Percentiles rank a stretch among this genome's conserved stretches.
Conservation (phyloP, 2,329 filamentous ascomycete species). For the Colletotrichum sp. region DNA sequence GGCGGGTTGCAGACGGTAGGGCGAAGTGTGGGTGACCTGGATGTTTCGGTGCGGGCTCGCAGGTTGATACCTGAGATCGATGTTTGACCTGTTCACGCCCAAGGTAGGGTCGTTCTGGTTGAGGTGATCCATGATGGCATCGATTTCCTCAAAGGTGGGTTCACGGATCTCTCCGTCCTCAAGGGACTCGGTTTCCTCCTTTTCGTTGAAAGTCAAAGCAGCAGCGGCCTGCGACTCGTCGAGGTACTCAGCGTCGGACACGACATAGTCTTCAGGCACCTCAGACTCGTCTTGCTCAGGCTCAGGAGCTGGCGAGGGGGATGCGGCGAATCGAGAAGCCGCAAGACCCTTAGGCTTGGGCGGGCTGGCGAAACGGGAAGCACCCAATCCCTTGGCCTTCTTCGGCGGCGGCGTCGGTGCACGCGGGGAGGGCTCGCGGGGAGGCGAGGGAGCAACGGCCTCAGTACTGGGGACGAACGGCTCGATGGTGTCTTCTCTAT, state of each 20-base stretch:
- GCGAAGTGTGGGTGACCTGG: constrained; percentile 50
- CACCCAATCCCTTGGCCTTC: constrained; percentile 43
- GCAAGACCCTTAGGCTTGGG: constrained; percentile 47
- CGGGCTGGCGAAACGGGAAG: constrained; percentile 53
- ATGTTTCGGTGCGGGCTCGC: constrained; percentile 44
- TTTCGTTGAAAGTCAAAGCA: not conserved
- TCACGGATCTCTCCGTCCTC: constrained; percentile 36
- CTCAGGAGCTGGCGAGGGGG: constrained; percentile 40
- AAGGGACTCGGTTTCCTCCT: constrained; percentile 30
- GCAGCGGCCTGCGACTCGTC: not conserved
- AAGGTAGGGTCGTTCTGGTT: constrained; percentile 75
- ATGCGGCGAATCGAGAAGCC: constrained; percentile 49
- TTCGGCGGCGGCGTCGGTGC: constrained; percentile 19
- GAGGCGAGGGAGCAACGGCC: not conserved
- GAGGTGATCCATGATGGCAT: constrained; percentile 89
- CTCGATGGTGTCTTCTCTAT: constrained; percentile 22
- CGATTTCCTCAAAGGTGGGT: constrained; percentile 81
- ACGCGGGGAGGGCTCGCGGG: constrained; percentile 25
- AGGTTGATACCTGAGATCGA: constrained; percentile 49
- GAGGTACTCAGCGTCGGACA: not conserved
- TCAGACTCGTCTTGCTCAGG: constrained; percentile 30
- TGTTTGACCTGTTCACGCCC: constrained; percentile 69
- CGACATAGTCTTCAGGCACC: constrained; percentile 24
- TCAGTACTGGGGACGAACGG: constrained; percentile 7
- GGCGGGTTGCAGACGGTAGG: constrained; percentile 57